These are phyloP conservation scores for Epichloe baconii DNA, from an alignment of 2,329 filamentous ascomycete genomes.

Conservation along the genomic window DNA sequence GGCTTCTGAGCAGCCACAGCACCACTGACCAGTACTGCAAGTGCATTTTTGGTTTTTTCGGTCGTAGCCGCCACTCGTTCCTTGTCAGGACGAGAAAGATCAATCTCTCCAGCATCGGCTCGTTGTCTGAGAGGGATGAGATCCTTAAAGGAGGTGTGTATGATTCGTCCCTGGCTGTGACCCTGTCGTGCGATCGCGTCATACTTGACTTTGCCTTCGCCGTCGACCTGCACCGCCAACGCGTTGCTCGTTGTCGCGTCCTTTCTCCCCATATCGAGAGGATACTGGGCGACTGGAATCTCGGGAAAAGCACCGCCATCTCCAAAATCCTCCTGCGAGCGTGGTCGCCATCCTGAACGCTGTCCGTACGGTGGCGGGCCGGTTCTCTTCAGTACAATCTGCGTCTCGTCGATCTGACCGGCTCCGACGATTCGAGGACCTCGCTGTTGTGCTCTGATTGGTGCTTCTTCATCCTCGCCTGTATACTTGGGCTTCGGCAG, in stretches of 20 bases:
- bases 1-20: conserved; percentile 88
- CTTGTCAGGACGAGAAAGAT: conserved; percentile 69
- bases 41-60: conserved; percentile 75
- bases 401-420: conserved; percentile 69
- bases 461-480: conserved; percentile 74
- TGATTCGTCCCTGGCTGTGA: conserved; percentile 68
- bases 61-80: conserved; percentile 76
- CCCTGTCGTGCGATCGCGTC: conserved; percentile 87
- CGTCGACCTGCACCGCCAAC: conserved; percentile 82
- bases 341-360: conserved; percentile 80
- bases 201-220: conserved; percentile 88
- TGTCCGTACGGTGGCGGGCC: conserved; percentile 83
- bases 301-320: conserved; percentile 96
- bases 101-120: conserved; percentile 84
- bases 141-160: conserved; percentile 94
- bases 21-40: conserved; percentile 69
- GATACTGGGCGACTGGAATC: conserved; percentile 87
- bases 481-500: conserved; percentile 86
- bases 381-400: conserved; percentile 69
- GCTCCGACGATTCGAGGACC: conserved; percentile 74
- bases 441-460: conserved; percentile 56
- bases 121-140: conserved; percentile 87
- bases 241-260: conserved; percentile 64
- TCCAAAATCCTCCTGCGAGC: conserved; percentile 79
- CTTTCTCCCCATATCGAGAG: conserved; percentile 87